phyloP scores from a whole-genome alignment of 805 yeast species.

The Zygosaccharomyces bisporus region DNA sequence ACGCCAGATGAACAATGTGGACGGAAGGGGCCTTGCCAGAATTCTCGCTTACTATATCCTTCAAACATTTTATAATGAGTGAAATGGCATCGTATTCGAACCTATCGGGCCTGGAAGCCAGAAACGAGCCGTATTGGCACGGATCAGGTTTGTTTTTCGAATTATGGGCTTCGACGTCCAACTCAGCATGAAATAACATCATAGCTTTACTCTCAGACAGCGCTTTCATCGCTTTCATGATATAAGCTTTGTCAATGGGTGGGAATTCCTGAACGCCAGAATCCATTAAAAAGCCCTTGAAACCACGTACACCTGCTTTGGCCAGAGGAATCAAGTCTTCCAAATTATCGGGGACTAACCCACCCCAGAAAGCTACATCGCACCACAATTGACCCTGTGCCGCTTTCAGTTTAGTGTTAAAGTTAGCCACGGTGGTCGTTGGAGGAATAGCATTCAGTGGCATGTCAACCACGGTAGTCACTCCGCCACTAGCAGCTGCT shows the following conservation, averaged over 20 bases:
- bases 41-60: conserved; percentile 25
- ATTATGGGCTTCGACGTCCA: conserved; percentile 49
- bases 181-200: conserved; percentile 91
- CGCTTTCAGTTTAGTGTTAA: conserved; percentile 70
- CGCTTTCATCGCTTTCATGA: conserved; percentile 58
- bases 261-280: conserved; percentile 98
- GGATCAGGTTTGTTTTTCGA: conserved; percentile 49
- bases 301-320: conserved; percentile 85
- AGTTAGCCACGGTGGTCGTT: conserved; percentile 77
- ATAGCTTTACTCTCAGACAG: conserved; percentile 65
- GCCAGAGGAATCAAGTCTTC: conserved; percentile 69
- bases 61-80: conserved; percentile 61
- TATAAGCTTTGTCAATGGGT: conserved; percentile 61
- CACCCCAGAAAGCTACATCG: conserved; percentile 97
- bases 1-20: conserved; percentile 88
- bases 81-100: conserved; percentile 84
- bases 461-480: conserved; percentile 93
- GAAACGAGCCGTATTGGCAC: conserved; percentile 62
- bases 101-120: conserved; percentile 83
- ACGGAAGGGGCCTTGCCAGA: conserved; percentile 54
- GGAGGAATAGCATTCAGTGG: conserved; percentile 96
- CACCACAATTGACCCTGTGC: conserved; percentile 84
- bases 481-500: conserved; percentile 95
- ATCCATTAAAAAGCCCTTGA: conserved; percentile 88
- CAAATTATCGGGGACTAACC: conserved; percentile 76